Base-by-base conservation (phyloP, 2,329 filamentous ascomycete species). In the Aspergillus sp. region DNA sequence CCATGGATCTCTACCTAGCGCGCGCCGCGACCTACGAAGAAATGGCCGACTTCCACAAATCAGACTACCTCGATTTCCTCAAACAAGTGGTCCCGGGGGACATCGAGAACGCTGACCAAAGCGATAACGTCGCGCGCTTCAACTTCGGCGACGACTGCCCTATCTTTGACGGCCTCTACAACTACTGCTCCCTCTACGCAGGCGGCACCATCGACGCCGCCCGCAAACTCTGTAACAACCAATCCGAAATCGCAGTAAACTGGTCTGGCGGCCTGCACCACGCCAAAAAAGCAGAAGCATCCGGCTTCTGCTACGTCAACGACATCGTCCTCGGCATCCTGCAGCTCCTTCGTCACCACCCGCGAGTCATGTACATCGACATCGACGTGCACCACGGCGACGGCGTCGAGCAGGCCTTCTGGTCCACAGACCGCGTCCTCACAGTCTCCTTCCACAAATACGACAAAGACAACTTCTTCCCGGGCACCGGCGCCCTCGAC, bases 291-390 rank as follows among this genome's bases (percentile, higher is more conserved):
- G 82, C 85, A 46, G 90, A 95, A 70, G 91, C 93, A 0, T 91
- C 86, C 12, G 93, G 93, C 0, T 98, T 98, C 70, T 98, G 93
- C 74, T 98, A 98, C 72, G 90, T 97, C 72, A 98, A 98, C 68
- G 93, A 98, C 69, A 97, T 97, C 60, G 93, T 97, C 49, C 80
- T 98, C 42, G 89, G 87, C 32, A 93, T 96, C 59, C 79, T 97
- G 33, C 86, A 96, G 65, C 80, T 98, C 7, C 76, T 97, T 13
- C 84, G 87, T 25, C 80, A 85, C 61, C 82, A 90, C 59, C 83
- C 89, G 13, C 85, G 90, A 43, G 90, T 97, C 6, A 77, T 97
- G 49, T 96, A 97, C 69, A 90, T 97, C 67, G 89, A 95, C 64
- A 94, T 95, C 57, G 89, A 95, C 64, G 88, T 95, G 1, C 89